Evolutionary conservation across 331 rosid species (phyloP).

Genomic region (Cydonia oblonga): DNA sequence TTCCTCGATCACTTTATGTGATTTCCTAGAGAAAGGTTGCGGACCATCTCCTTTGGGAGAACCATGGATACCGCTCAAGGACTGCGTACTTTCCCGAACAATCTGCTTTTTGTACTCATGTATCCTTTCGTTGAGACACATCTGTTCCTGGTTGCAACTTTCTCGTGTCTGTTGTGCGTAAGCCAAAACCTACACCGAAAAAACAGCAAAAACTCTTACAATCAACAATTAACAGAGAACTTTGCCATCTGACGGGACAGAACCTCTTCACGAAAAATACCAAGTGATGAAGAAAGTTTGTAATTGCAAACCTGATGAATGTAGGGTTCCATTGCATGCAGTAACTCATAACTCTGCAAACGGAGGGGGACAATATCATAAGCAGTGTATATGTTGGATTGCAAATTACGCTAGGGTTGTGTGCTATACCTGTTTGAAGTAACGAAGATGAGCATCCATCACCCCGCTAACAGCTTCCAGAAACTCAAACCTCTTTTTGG

Average conservation of each 20-base stretch:
- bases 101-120: conserved; percentile 46
- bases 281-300: too few relatives aligned
- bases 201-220: conserved; percentile 10
- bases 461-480: conserved; percentile 52
- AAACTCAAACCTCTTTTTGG: conserved; percentile 56
- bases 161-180: conserved; percentile 48
- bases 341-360: conserved; percentile 52
- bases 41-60: conserved; percentile 28
- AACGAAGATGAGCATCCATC: conserved; percentile 73
- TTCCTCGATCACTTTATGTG: conserved; percentile 47
- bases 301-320: conserved; percentile 37
- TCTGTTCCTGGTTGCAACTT: conserved; percentile 39
- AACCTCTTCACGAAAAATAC: too few relatives aligned
- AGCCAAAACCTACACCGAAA: conserved; percentile 41
- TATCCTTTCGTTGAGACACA: conserved; percentile 47
- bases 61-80: conserved; percentile 28
- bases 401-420: conserved; percentile 3
- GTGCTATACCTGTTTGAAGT: conserved; percentile 57
- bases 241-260: too few relatives aligned
- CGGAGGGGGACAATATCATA: conserved; percentile 2
- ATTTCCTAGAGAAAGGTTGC: conserved; percentile 38
- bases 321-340: conserved; percentile 54
- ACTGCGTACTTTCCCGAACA: conserved; percentile 36
- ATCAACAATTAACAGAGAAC: background rate
- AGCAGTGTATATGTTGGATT: background rate